Evolutionary conservation across 1,139 yeast species (phyloP), one percentile per base, ranked within the genome.

Genomic region (Lodderomyces jiufengensis): DNA sequence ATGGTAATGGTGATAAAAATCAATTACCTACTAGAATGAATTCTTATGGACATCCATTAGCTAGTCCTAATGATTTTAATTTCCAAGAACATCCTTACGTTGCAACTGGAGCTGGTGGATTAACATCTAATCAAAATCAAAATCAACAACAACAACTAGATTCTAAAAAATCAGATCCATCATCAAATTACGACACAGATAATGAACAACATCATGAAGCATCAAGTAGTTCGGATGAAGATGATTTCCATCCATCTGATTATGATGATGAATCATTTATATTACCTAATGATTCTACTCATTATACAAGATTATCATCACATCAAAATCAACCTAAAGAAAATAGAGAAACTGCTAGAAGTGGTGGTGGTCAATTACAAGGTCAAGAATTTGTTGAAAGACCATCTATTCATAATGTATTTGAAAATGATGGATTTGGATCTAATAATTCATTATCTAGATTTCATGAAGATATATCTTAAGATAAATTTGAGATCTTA

Each of bases 41-140:
- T 32, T 49, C 40, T 24, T 46, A 33, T 39, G 48, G 50, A 9
- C 49, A 47, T 33, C 50, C 50, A 24, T 37, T 44, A 27, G 49
- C 49, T 1, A 15, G 32, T 22, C 43, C 49, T 7, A 36, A 43
- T 35, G 46, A 47, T 33, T 47, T 47, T 24, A 38, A 43, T 39
- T 45, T 47, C 23, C 33, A 38, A 27, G 48, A 42, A 27, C 27
- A 28, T 24, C 37, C 33, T 10, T 14, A 18, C 3, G 13, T 16
- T 24, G n/a, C 29, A n/a, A 12, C 18, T 3, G 24, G 31, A 30
- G 34, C 20, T 8, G 31, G 24, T 18, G n/a, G n/a, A n/a, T n/a
- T n/a, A n/a, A n/a, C n/a, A n/a, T n/a, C n/a, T n/a, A n/a, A n/a
- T n/a, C n/a, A n/a, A n/a, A n/a, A n/a, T n/a, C n/a, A n/a, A n/a